Evolutionary conservation across 768 basidiomycete species (phyloP).

Genomic region (Kwoniella pini): DNA sequence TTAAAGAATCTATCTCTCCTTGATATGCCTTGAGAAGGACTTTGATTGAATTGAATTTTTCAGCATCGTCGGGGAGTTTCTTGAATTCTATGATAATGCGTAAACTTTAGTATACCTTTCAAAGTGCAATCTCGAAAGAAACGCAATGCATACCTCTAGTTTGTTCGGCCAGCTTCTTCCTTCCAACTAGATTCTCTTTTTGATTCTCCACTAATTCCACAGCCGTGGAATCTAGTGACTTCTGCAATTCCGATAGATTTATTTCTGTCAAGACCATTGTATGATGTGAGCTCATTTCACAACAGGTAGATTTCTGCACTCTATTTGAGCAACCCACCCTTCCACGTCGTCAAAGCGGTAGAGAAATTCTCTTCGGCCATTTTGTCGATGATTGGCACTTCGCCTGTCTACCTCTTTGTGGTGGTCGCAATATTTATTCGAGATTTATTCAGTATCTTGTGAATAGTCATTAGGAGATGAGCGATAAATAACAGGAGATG

Average conservation of each 20-base stretch:
- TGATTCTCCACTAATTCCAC: conserved; percentile 97
- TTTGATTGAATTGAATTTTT: conserved; percentile 86
- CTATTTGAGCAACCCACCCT: too few relatives aligned
- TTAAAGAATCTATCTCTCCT: conserved; percentile 91
- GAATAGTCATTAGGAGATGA: too few relatives aligned
- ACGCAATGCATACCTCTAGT: conserved; percentile 78
- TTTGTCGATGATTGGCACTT: background rate
- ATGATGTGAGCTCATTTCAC: background rate
- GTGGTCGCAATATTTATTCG: too few relatives aligned
- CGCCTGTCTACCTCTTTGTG: too few relatives aligned
- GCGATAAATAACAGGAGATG: too few relatives aligned
- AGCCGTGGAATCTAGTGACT: conserved; percentile 86
- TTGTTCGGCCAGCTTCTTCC: conserved; percentile 91
- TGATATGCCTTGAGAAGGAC: conserved; percentile 93
- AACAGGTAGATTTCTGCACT: too few relatives aligned
- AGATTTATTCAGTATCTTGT: too few relatives aligned
- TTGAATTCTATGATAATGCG: conserved; percentile 98
- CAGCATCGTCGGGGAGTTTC: conserved; percentile 79
- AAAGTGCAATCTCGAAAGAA: too few relatives aligned
- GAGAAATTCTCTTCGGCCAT: conserved; percentile 79
- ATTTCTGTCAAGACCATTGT: conserved; percentile 63
- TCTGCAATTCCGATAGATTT: conserved; percentile 85
- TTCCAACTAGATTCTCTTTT: conserved; percentile 91
- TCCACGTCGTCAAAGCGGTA: conserved; percentile 89
- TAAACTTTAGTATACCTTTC: too few relatives aligned